Percentiles rank a stretch among this genome's conserved stretches.
Conservation (phyloP, 2,329 filamentous ascomycete genomes). For the Colletotrichum siamense region DNA sequence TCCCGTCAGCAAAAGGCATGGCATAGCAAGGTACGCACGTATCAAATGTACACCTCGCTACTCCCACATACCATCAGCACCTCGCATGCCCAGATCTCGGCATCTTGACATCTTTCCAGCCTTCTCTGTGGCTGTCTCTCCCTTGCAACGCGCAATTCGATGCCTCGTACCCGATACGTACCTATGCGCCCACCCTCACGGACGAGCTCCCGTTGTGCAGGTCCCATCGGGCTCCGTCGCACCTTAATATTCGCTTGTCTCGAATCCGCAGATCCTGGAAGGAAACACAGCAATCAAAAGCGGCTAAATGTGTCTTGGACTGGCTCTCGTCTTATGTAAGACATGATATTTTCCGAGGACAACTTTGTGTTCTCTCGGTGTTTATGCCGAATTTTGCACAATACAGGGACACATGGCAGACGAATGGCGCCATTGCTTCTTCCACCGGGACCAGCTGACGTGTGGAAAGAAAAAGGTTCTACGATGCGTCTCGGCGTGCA, state of each 20-base stretch:
- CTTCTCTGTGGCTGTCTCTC: background rate
- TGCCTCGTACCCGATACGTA: background rate
- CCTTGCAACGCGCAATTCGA: background rate
- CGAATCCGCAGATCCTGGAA: background rate
- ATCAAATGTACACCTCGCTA: background rate
- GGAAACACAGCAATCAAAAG: background rate
- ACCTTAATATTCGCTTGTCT: conserved; percentile 4
- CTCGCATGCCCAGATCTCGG: conserved; percentile 2
- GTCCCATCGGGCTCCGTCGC: background rate
- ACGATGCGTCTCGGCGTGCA: background rate
- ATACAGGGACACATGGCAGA: background rate
- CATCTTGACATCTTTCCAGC: background rate
- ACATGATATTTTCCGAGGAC: background rate
- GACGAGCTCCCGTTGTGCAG: background rate
- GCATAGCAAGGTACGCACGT: conserved; percentile 1
- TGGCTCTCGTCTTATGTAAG: background rate
- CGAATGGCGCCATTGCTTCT: background rate
- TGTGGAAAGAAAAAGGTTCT: background rate
- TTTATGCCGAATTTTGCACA: background rate
- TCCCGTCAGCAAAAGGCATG: background rate
- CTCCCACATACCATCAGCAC: background rate
- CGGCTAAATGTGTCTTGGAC: background rate
- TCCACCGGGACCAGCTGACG: background rate
- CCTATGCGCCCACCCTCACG: background rate
- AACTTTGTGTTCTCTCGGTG: background rate